phyloP scores from a whole-genome alignment of 805 yeast species.

The Myxozyma neglecta region DNA sequence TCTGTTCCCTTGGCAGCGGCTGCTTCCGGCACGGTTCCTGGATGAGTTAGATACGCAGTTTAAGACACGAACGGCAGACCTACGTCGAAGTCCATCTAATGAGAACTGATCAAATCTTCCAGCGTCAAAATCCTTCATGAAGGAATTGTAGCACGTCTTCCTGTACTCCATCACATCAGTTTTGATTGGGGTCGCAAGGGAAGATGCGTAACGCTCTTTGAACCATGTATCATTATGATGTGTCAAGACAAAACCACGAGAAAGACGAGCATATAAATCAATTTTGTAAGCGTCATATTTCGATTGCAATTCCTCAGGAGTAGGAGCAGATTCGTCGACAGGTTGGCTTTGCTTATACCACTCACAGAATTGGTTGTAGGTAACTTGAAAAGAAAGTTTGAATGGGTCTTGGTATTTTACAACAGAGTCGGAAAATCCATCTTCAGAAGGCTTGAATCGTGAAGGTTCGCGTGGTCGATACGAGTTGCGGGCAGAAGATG shows the following conservation, averaged over 20 bases:
- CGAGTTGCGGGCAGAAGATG: background rate
- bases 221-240: slow-evolving; percentile 32
- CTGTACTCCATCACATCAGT: slow-evolving; percentile 5
- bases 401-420: slow-evolving; percentile 23
- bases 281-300: slow-evolving; percentile 24
- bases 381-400: slow-evolving; percentile 14
- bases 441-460: background rate
- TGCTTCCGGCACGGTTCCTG: background rate
- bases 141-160: slow-evolving; percentile 11
- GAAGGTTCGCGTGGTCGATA: slow-evolving; percentile 1
- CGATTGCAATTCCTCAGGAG: slow-evolving; percentile 1
- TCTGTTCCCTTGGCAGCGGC: background rate
- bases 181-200: background rate
- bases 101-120: slow-evolving; percentile 27
- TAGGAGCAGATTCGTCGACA: background rate
- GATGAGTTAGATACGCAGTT: slow-evolving; percentile 5
- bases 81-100: slow-evolving; percentile 19
- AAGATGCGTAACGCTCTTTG: slow-evolving; percentile 27
- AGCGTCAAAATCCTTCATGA: slow-evolving; percentile 19
- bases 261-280: slow-evolving; percentile 30
- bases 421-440: background rate
- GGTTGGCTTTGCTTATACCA: slow-evolving; percentile 19
- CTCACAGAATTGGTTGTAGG: slow-evolving; percentile 24
- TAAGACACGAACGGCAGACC: background rate
- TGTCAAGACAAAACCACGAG: slow-evolving; percentile 27